Evolutionary conservation across 1,284 basidiomycete species (phyloP), one percentile per base, ranked within the genome.

Genomic region (Cyathus pygmaeus): DNA sequence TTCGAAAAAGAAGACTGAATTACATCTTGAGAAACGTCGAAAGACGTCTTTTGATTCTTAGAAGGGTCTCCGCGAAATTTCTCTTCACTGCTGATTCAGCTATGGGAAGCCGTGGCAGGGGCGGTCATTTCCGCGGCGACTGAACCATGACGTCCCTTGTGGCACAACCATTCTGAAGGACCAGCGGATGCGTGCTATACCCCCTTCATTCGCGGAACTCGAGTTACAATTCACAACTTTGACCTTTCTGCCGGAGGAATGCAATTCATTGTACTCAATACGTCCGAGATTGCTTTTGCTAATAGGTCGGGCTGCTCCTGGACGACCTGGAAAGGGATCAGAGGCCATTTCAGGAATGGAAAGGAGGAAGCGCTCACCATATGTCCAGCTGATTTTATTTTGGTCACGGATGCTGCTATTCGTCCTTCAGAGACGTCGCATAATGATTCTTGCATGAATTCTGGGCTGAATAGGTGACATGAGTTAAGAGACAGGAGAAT

Each of bases 301-400:
- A 83, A 67, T 2, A 65, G 63, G 51, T 78, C 70, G 3, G 81
- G 81, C 47, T 76, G 70, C 57, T 83, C 81, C 61, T 82, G 81
- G 0, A 81, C 75, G 50, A 83, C 71, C 81, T 83, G 27, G n/a
- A n/a, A n/a, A 4, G 49, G 36, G 23, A 27, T 17, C 6, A 30
- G 21, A 26, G 53, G n/a, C 19, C 17, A 19, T 36, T 46, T 42
- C 21, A 23, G 51, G 41, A 27, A 19, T 19, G 36, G 49, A n/a
- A n/a, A n/a, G n/a, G n/a, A n/a, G n/a, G n/a, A 59, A 46, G 7
- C 56, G 29, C 68, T 44, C 52, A 82, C 83, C 73, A 83, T 68
- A 71, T 85, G 83, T 26, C 83, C 83, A 47, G 78, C 75, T 51
- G 72, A 71, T 51, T 80, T 66, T 2, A 85, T 72, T 33, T 68